A percentile compares a stretch with the other conserved stretches of the same genome.
Evolutionary conservation across 805 yeast genomes (phyloP).

Genomic region (Candida chilensis): DNA sequence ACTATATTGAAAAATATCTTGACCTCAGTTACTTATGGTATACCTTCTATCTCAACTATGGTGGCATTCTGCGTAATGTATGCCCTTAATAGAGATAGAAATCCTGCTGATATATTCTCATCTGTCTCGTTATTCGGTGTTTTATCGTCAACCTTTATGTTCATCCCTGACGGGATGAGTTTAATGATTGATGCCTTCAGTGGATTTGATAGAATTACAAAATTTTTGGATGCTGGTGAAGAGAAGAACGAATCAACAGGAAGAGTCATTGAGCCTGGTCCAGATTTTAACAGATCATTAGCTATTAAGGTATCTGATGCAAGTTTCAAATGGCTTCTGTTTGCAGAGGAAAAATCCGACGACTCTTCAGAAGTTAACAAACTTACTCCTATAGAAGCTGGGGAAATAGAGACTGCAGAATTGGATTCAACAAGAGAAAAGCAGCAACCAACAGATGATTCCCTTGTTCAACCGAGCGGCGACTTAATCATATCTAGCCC

Average conservation of each 20-base stretch:
- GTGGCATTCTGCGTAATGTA: slow-evolving; percentile 32
- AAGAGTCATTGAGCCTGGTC: slow-evolving; percentile 18
- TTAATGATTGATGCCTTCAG: slow-evolving; percentile 60
- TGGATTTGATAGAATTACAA: slow-evolving; percentile 51
- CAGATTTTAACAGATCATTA: slow-evolving; percentile 6
- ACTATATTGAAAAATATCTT: slow-evolving; percentile 54
- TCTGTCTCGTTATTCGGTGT: slow-evolving; percentile 62
- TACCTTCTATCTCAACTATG: slow-evolving; percentile 69
- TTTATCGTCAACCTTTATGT: slow-evolving; percentile 51
- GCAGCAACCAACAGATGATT: slow-evolving; percentile 2
- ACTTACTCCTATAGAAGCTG: slow-evolving; percentile 20
- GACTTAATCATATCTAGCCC: slow-evolving; percentile 5
- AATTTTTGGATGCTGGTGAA: slow-evolving; percentile 36
- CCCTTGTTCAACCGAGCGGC: not conserved
- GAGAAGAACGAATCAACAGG: slow-evolving; percentile 24
- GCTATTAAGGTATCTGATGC: slow-evolving; percentile 9
- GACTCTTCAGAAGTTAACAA: slow-evolving; percentile 9
- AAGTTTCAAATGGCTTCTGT: slow-evolving; percentile 6
- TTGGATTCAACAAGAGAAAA: slow-evolving; percentile 9
- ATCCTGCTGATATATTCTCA: slow-evolving; percentile 60
- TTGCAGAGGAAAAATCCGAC: slow-evolving; percentile 8
- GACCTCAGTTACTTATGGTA: slow-evolving; percentile 55
- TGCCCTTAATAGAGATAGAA: slow-evolving; percentile 16
- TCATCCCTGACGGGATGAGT: slow-evolving; percentile 65
- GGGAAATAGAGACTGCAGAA: slow-evolving; percentile 9